Evolutionary conservation across 1,284 basidiomycete species (phyloP).

Genomic region (Wolfiporia cocos): DNA sequence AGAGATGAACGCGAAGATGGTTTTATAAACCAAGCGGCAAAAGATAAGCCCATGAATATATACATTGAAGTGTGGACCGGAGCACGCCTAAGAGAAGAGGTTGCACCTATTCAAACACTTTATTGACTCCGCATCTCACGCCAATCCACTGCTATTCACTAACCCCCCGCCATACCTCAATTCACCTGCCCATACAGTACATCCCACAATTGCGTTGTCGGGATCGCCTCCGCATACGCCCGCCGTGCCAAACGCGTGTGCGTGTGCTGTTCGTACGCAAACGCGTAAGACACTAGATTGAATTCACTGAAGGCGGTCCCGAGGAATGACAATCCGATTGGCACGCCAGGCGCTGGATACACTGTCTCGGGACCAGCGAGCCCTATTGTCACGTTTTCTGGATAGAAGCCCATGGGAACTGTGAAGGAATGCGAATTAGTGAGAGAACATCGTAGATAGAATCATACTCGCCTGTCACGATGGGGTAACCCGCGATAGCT

Average conservation of each 20-base stretch:
- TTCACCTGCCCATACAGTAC: constrained; percentile 3
- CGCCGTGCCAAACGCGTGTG: constrained; percentile 42
- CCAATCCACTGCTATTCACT: too few species aligned
- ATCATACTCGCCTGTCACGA: constrained; percentile 41
- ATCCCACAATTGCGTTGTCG: constrained; percentile 53
- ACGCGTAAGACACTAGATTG: constrained; percentile 50
- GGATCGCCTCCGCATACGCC: constrained; percentile 52
- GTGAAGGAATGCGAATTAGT: neutral
- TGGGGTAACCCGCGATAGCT: constrained; percentile 57
- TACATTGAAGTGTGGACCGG: too few species aligned
- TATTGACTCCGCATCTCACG: too few species aligned
- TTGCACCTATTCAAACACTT: too few species aligned
- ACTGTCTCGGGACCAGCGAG: constrained; percentile 30
- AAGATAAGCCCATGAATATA: too few species aligned
- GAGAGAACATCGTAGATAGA: neutral
- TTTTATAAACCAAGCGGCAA: too few species aligned
- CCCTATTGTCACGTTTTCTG: constrained; percentile 33
- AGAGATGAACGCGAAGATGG: too few species aligned
- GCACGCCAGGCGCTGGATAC: constrained; percentile 52
- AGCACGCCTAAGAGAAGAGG: too few species aligned
- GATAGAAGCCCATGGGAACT: constrained; percentile 61
- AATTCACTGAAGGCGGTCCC: constrained; percentile 61
- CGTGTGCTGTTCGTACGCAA: constrained; percentile 64
- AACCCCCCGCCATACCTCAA: neutral
- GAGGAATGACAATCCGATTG: constrained; percentile 59